These are phyloP conservation scores for Fonsecaea erecta DNA, from an alignment of 2,329 filamentous ascomycete genomes.

Conservation along the genomic window DNA sequence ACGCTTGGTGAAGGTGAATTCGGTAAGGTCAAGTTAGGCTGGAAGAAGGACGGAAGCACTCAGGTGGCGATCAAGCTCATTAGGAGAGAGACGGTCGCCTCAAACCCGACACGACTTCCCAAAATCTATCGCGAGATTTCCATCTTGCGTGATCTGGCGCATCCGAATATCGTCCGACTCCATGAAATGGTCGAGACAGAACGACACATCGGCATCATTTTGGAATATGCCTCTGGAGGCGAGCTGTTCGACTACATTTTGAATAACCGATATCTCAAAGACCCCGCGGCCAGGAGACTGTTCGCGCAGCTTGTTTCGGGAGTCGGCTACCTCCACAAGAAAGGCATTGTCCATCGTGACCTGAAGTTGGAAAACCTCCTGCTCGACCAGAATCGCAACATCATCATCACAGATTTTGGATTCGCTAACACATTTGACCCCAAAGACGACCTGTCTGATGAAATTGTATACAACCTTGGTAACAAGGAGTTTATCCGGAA, in stretches of 20 bases:
- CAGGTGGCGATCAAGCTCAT: slow-evolving; percentile 98
- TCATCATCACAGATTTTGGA: slow-evolving; percentile 99
- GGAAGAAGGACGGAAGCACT: slow-evolving; percentile 93
- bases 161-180: slow-evolving; percentile 94
- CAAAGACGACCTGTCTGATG: slow-evolving; percentile 81
- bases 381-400: slow-evolving; percentile 94
- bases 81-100: slow-evolving; percentile 84
- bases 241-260: slow-evolving; percentile 98
- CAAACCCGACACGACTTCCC: slow-evolving; percentile 83
- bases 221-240: slow-evolving; percentile 96
- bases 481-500: slow-evolving; percentile 89
- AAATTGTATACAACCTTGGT: slow-evolving; percentile 83
- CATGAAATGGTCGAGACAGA: slow-evolving; percentile 99
- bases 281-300: slow-evolving; percentile 83
- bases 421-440: slow-evolving; percentile 98
- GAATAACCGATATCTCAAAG: slow-evolving; percentile 94
- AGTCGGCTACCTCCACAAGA: slow-evolving; percentile 96
- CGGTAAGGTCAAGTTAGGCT: slow-evolving; percentile 97
- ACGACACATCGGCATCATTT: slow-evolving; percentile 93
- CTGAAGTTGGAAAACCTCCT: slow-evolving; percentile 95
- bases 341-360: slow-evolving; percentile 96
- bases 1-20: slow-evolving; percentile 98
- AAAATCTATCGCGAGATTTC: slow-evolving; percentile 98
- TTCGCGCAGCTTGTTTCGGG: slow-evolving; percentile 97
- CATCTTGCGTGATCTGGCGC: slow-evolving; percentile 83